These are phyloP conservation scores for Aspergillus carlsbadensis DNA, from an alignment of 495 filamentous ascomycete genomes.

Conservation along the genomic window DNA sequence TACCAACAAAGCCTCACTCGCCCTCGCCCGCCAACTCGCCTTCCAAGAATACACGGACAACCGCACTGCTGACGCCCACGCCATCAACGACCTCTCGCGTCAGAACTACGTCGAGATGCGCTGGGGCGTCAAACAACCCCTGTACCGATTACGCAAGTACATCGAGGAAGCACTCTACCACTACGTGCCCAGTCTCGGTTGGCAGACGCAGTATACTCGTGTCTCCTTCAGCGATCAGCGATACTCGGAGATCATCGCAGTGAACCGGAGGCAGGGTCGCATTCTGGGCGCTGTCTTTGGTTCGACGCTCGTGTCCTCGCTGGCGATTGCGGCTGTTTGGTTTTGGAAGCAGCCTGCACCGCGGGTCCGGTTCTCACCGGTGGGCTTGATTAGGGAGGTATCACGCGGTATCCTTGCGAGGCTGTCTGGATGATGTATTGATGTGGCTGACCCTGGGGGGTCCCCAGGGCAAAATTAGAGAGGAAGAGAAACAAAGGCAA, in stretches of 20 bases:
- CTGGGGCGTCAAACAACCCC: constrained; percentile 67
- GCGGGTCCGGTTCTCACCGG: constrained; percentile 7
- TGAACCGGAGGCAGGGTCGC: constrained; percentile 65
- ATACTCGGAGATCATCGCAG: constrained; percentile 77
- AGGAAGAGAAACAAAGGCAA: neutral
- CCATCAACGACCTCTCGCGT: constrained; percentile 90
- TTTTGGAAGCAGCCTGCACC: constrained; percentile 36
- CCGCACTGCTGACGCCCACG: constrained; percentile 73
- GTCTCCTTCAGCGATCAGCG: constrained; percentile 90
- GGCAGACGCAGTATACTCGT: constrained; percentile 89
- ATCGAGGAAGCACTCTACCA: constrained; percentile 80
- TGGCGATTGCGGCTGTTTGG: constrained; percentile 29
- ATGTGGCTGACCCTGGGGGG: too few species aligned
- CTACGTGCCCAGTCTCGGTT: constrained; percentile 74
- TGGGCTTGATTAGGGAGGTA: constrained; percentile 4
- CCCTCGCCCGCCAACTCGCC: constrained; percentile 49
- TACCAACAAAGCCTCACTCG: constrained; percentile 37
- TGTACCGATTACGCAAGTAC: constrained; percentile 76
- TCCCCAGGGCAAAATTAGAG: too few species aligned
- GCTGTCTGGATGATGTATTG: neutral
- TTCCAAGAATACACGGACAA: constrained; percentile 71
- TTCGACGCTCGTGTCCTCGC: constrained; percentile 24
- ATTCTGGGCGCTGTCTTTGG: constrained; percentile 46
- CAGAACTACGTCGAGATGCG: constrained; percentile 95
- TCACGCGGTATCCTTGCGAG: constrained; percentile 8